phyloP scores from a whole-genome alignment of 2,329 filamentous ascomycete species.

The Penicillium hordei region DNA sequence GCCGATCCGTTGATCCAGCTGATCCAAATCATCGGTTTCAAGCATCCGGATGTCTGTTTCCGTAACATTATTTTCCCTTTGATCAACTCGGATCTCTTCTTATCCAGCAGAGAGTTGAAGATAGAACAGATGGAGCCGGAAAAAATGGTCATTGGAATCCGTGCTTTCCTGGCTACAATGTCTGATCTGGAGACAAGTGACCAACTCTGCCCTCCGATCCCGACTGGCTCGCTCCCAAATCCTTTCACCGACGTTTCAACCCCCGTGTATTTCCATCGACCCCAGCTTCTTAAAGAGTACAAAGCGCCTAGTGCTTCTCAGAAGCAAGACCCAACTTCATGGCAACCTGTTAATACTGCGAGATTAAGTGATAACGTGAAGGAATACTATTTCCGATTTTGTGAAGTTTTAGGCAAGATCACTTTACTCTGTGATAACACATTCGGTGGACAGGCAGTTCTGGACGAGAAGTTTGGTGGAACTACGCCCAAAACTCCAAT shows the following conservation, averaged over 20 bases:
- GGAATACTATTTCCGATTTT: constrained; percentile 87
- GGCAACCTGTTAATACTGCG: constrained; percentile 57
- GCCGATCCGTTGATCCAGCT: constrained; percentile 90
- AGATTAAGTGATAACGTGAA: constrained; percentile 72
- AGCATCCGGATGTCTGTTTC: constrained; percentile 91
- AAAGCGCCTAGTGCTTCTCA: constrained; percentile 29
- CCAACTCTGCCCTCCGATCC: constrained; percentile 76
- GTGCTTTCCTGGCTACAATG: constrained; percentile 90
- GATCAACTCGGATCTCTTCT: constrained; percentile 88
- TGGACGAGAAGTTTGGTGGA: constrained; percentile 92
- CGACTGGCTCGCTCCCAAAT: constrained; percentile 57
- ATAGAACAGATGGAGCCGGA: constrained; percentile 95
- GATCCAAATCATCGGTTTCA: constrained; percentile 91
- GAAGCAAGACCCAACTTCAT: constrained; percentile 33
- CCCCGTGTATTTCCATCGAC: constrained; percentile 37
- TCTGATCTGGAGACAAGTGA: constrained; percentile 85
- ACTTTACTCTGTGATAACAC: constrained; percentile 95
- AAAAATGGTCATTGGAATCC: constrained; percentile 94
- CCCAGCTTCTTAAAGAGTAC: constrained; percentile 40
- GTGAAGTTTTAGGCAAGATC: constrained; percentile 91
- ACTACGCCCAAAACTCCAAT: constrained; percentile 92
- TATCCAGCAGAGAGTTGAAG: constrained; percentile 71
- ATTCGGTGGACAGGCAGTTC: constrained; percentile 89
- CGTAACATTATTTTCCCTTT: constrained; percentile 89
- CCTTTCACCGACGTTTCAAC: constrained; percentile 39